Conservation (phyloP, 2,329 filamentous ascomycete genomes). For the Cyphellophora attinorum region DNA sequence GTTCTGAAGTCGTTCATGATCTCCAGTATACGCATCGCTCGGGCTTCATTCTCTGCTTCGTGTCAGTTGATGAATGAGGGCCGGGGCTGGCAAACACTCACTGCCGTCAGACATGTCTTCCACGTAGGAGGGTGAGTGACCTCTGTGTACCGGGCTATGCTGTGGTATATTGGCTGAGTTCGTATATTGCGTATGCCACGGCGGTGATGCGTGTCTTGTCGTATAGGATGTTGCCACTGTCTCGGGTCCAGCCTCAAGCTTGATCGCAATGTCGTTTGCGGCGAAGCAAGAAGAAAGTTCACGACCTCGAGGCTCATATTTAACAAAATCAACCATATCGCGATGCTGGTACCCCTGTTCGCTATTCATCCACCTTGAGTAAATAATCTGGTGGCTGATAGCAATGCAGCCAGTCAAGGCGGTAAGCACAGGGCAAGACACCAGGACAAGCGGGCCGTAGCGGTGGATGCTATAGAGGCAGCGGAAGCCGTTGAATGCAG, state of each 20-base stretch:
- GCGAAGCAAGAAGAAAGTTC: not conserved
- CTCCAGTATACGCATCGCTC: conserved; percentile 53
- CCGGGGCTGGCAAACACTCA: too few relatives aligned
- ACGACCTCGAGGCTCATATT: not conserved
- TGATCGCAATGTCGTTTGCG: not conserved
- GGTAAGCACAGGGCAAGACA: conserved; percentile 4
- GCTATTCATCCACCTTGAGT: not conserved
- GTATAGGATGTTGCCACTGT: not conserved
- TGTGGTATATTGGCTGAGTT: too few relatives aligned
- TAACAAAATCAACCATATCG: not conserved
- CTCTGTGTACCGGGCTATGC: not conserved
- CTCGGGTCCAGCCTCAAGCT: conserved; percentile 1
- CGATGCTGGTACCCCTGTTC: not conserved
- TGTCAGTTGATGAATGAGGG: too few relatives aligned
- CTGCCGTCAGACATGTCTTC: conserved; percentile 18
- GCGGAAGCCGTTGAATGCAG: not conserved
- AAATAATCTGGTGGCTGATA: not conserved
- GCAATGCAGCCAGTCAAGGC: conserved; percentile 11
- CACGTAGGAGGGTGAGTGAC: not conserved
- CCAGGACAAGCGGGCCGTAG: conserved; percentile 16
- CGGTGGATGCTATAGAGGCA: conserved; percentile 6
- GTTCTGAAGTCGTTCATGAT: conserved; percentile 57
- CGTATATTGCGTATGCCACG: too few relatives aligned
- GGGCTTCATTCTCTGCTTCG: conserved; percentile 54
- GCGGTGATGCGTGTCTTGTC: too few relatives aligned